These are phyloP conservation scores for Solanum gandarillasii DNA, from an alignment of 257 asterid species.

Conservation along the genomic window DNA sequence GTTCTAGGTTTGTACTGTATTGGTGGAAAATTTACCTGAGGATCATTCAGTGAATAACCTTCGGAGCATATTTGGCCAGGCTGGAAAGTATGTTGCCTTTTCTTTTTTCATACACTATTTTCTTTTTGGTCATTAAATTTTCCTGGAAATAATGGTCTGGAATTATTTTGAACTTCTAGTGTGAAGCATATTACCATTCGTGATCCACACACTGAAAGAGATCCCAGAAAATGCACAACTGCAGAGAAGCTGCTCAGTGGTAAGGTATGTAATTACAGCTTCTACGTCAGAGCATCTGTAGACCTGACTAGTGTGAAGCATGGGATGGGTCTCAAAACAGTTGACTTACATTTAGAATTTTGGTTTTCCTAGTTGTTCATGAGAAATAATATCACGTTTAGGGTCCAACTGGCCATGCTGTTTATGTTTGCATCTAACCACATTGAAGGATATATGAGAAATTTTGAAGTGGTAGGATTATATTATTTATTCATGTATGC, in stretches of 20 bases:
- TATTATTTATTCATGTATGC: background rate
- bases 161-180: conserved; percentile 29
- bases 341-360: background rate
- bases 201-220: conserved; percentile 65
- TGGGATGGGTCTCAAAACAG: background rate
- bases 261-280: conserved; percentile 41
- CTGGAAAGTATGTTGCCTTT: conserved; percentile 61
- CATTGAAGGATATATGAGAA: background rate
- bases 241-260: conserved; percentile 88
- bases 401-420: background rate
- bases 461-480: background rate
- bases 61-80: conserved; percentile 63
- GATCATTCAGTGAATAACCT: conserved; percentile 92
- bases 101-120: background rate
- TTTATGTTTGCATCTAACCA: background rate
- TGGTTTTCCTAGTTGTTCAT: background rate
- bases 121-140: background rate
- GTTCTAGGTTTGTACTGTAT: conserved; percentile 73
- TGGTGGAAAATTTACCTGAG: conserved; percentile 93
- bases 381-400: background rate
- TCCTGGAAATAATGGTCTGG: background rate
- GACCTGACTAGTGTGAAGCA: background rate
- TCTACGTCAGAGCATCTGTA: background rate
- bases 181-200: conserved; percentile 54
- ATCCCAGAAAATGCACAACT: conserved; percentile 46